These are phyloP conservation scores for Pseudogymnoascus sp. DNA, from an alignment of 2,329 filamentous ascomycete species.

Conservation along the genomic window DNA sequence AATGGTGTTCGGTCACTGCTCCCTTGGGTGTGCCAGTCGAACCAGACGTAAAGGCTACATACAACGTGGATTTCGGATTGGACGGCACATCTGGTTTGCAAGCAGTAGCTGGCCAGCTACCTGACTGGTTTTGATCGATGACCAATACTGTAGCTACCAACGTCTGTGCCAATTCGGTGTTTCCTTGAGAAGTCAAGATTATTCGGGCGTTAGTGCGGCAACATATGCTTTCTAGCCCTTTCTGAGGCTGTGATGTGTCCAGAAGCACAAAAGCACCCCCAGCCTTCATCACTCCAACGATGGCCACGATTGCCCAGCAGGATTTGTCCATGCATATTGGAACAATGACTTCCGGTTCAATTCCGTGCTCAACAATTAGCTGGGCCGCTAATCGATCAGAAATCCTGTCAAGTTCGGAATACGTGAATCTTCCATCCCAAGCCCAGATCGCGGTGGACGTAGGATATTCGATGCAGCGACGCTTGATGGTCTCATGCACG, in stretches of 20 bases:
- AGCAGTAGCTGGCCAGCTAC: background rate
- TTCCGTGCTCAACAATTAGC: slow-evolving; percentile 12
- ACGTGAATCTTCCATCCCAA: slow-evolving; percentile 19
- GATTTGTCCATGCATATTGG: slow-evolving; percentile 22
- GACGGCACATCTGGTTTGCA: background rate
- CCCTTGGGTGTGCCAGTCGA: slow-evolving; percentile 44
- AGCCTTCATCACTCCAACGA: slow-evolving; percentile 20
- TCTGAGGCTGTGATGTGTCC: slow-evolving; percentile 22
- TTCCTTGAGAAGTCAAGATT: background rate
- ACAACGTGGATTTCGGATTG: background rate
- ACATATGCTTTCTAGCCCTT: slow-evolving; percentile 15
- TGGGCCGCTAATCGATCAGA: slow-evolving; percentile 13
- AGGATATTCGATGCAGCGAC: slow-evolving; percentile 11
- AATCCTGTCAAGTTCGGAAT: slow-evolving; percentile 14
- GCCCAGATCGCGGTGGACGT: slow-evolving; percentile 14
- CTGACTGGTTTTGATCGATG: background rate
- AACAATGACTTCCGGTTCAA: slow-evolving; percentile 14
- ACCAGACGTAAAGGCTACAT: slow-evolving; percentile 33
- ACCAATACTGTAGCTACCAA: background rate
- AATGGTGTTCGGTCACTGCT: slow-evolving; percentile 30
- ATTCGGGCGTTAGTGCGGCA: background rate
- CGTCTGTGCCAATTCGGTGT: background rate
- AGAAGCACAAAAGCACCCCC: slow-evolving; percentile 24
- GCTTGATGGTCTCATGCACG: slow-evolving; percentile 11
- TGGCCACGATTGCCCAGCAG: slow-evolving; percentile 17